Conservation (phyloP, 1,284 basidiomycete species). For the Thecaphora thlaspeos region DNA sequence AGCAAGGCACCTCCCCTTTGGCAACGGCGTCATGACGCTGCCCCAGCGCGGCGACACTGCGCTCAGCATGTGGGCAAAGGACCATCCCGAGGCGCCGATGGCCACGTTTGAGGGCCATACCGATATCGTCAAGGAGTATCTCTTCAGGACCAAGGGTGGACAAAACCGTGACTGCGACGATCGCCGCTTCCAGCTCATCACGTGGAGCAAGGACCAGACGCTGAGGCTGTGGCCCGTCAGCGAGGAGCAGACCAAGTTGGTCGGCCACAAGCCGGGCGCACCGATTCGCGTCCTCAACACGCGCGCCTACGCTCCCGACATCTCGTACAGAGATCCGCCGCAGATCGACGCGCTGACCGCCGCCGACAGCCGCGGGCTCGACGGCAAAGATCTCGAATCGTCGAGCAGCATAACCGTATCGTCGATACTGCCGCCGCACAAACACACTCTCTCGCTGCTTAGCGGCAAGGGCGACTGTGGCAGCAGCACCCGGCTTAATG, state of each 20-base stretch:
- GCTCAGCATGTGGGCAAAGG: slow-evolving; percentile 77
- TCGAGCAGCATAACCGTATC: slow-evolving; percentile 28
- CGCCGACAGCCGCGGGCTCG: slow-evolving; percentile 15
- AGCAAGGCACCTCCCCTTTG: slow-evolving; percentile 88
- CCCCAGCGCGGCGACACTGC: slow-evolving; percentile 84
- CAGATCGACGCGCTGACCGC: slow-evolving; percentile 2
- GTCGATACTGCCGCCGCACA: slow-evolving; percentile 33
- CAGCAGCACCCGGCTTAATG: slow-evolving; percentile 28
- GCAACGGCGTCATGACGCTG: slow-evolving; percentile 80
- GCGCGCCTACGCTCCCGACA: slow-evolving; percentile 56
- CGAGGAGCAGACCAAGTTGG: slow-evolving; percentile 63
- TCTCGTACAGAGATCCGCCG: slow-evolving; percentile 44
- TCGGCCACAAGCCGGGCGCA: slow-evolving; percentile 62
- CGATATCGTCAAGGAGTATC: slow-evolving; percentile 96
- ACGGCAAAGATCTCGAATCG: slow-evolving; percentile 14
- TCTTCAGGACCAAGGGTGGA: slow-evolving; percentile 75
- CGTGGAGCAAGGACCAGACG: slow-evolving; percentile 93
- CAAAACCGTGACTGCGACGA: slow-evolving; percentile 54
- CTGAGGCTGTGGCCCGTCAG: slow-evolving; percentile 87
- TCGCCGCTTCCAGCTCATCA: slow-evolving; percentile 67
- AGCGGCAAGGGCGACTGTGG: slow-evolving; percentile 21
- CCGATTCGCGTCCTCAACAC: slow-evolving; percentile 63
- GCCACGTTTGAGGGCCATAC: slow-evolving; percentile 82
- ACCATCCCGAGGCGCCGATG: slow-evolving; percentile 64
- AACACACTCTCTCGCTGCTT: slow-evolving; percentile 30